Percentiles rank a stretch among this genome's conserved stretches.
Conservation (phyloP, 2,329 filamentous ascomycete species). For the Paraphoma sp. region DNA sequence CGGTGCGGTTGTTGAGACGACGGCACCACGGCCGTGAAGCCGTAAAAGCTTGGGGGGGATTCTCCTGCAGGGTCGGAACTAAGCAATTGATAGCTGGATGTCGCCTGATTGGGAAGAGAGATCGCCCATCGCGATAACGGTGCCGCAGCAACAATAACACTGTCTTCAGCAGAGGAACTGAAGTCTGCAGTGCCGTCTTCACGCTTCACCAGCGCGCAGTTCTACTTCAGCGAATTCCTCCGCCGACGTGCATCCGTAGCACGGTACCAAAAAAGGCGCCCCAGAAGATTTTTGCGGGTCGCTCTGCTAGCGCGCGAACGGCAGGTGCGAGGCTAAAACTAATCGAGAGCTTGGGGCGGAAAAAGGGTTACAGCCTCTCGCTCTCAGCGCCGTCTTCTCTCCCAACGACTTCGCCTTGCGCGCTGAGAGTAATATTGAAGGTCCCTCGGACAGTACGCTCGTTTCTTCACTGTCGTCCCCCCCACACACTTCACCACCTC, state of each 20-base stretch:
- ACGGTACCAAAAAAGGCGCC: neutral
- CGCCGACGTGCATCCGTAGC: too few relatives aligned
- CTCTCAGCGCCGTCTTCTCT: slow-evolving; percentile 17
- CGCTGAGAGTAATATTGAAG: slow-evolving; percentile 5
- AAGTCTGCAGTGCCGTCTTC: neutral
- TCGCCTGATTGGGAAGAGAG: slow-evolving; percentile 19
- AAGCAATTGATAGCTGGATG: slow-evolving; percentile 23
- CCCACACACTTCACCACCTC: slow-evolving; percentile 7
- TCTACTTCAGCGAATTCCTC: neutral
- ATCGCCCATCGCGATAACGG: slow-evolving; percentile 8
- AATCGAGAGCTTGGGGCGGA: slow-evolving; percentile 10
- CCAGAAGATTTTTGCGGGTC: slow-evolving; percentile 1
- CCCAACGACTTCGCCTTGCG: slow-evolving; percentile 13
- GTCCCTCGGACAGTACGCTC: slow-evolving; percentile 36
- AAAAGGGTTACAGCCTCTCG: slow-evolving; percentile 17
- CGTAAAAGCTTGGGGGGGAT: too few relatives aligned
- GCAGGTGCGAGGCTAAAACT: neutral
- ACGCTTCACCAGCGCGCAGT: neutral
- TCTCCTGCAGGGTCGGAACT: slow-evolving; percentile 22
- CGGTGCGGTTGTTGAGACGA: slow-evolving; percentile 21
- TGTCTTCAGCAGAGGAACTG: too few relatives aligned
- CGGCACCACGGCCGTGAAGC: slow-evolving; percentile 4
- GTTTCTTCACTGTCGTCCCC: slow-evolving; percentile 28
- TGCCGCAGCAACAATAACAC: neutral
- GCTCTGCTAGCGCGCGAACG: neutral